A percentile compares a stretch with the other conserved stretches of the same genome.
Conservation (phyloP, 164 flowering plant genomes). For the Chimonanthus salicifolius region DNA sequence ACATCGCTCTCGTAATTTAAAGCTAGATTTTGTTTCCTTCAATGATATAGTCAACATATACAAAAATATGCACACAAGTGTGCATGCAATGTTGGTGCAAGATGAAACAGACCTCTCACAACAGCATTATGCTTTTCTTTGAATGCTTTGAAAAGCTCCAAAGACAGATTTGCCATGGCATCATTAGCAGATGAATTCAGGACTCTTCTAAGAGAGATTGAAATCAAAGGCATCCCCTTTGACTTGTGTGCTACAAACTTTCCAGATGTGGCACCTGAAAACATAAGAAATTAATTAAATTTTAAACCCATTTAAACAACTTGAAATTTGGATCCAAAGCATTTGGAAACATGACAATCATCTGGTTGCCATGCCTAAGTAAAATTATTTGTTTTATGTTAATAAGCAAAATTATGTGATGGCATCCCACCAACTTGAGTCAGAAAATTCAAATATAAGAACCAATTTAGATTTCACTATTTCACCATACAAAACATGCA, state of each 20-base stretch:
- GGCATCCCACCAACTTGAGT: too few relatives aligned
- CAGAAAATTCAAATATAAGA: too few relatives aligned
- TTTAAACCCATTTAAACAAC: not conserved
- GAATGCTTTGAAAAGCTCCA: slow-evolving; percentile 50
- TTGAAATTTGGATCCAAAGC: too few relatives aligned
- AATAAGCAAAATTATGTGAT: too few relatives aligned
- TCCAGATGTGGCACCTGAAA: slow-evolving; percentile 47
- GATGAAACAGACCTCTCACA: slow-evolving; percentile 39
- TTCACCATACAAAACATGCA: too few relatives aligned
- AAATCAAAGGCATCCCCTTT: slow-evolving; percentile 77
- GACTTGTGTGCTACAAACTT: slow-evolving; percentile 74
- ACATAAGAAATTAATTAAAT: not conserved
- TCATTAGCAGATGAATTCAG: slow-evolving; percentile 46
- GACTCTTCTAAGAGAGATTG: slow-evolving; percentile 53
- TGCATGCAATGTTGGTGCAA: not conserved
- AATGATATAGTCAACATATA: not conserved
- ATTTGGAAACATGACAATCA: too few relatives aligned
- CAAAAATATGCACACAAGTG: not conserved
- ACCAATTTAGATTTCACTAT: too few relatives aligned
- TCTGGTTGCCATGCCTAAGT: too few relatives aligned
- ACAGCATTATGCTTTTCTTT: slow-evolving; percentile 28
- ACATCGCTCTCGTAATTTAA: not conserved
- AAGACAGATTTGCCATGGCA: slow-evolving; percentile 57
- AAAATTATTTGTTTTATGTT: too few relatives aligned
- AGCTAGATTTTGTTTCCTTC: not conserved